Evolutionary conservation across 139 green algal species (phyloP).

Genomic region (Yamagishiella unicocca): DNA sequence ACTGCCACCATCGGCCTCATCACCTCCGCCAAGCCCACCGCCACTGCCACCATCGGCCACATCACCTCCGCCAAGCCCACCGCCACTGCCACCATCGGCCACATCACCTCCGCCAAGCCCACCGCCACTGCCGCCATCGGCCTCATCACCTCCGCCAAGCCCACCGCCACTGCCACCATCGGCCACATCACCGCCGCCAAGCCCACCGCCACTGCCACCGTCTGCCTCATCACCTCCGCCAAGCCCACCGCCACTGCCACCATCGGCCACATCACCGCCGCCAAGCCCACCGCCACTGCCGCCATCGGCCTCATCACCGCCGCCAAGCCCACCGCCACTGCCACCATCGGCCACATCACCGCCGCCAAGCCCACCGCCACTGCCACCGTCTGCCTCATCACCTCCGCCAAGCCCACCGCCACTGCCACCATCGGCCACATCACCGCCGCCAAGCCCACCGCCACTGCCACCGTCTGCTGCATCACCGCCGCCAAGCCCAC

Average conservation of each 20-base stretch:
- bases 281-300: neutral
- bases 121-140: neutral
- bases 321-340: neutral
- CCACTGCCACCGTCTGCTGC: neutral
- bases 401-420: neutral
- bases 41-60: neutral
- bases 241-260: neutral
- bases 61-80: neutral
- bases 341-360: neutral
- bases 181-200: neutral
- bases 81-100: neutral
- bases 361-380: neutral
- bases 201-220: neutral
- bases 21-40: neutral
- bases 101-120: neutral
- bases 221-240: neutral
- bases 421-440: neutral
- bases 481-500: neutral
- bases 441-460: neutral
- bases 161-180: neutral
- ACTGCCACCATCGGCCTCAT: neutral
- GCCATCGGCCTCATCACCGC: neutral
- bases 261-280: neutral
- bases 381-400: neutral
- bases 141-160: neutral